Conservation (phyloP, 257 asterid genomes). For the Salvia splendens region DNA sequence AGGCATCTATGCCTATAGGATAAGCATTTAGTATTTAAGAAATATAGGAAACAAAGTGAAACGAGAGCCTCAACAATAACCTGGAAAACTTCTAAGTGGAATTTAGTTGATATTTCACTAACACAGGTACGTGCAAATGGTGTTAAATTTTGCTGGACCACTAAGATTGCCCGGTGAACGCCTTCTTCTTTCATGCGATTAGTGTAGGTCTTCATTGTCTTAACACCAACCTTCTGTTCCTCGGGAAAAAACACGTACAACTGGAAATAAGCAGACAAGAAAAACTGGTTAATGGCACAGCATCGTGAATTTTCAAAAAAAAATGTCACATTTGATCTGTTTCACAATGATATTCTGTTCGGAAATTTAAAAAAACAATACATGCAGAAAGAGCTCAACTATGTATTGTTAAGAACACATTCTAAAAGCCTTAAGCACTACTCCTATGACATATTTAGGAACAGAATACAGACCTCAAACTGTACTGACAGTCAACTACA, state of each 20-base stretch:
- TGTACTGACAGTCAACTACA: neutral
- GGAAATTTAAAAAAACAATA: neutral
- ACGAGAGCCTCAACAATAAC: conserved; percentile 39
- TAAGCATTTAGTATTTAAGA: neutral
- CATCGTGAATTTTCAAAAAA: conserved; percentile 9
- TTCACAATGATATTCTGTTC: neutral
- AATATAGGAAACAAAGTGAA: conserved; percentile 9
- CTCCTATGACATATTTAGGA: neutral
- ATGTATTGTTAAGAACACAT: neutral
- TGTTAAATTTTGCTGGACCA: conserved; percentile 79
- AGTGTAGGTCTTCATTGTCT: conserved; percentile 66
- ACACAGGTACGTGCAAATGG: conserved; percentile 64
- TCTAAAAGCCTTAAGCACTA: neutral
- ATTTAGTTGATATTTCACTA: conserved; percentile 71
- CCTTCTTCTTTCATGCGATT: conserved; percentile 70
- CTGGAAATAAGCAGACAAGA: conserved; percentile 40
- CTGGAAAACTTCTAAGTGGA: conserved; percentile 86
- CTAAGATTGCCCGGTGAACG: conserved; percentile 67
- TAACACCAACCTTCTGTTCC: conserved; percentile 75
- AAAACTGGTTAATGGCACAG: conserved; percentile 1
- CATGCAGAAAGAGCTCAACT: neutral
- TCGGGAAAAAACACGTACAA: conserved; percentile 85
- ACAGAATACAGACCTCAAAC: neutral
- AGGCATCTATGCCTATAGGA: too few relatives aligned
- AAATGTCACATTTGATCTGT: neutral